phyloP scores from a whole-genome alignment of 345 rosid species.

The Passiflora organensis region DNA sequence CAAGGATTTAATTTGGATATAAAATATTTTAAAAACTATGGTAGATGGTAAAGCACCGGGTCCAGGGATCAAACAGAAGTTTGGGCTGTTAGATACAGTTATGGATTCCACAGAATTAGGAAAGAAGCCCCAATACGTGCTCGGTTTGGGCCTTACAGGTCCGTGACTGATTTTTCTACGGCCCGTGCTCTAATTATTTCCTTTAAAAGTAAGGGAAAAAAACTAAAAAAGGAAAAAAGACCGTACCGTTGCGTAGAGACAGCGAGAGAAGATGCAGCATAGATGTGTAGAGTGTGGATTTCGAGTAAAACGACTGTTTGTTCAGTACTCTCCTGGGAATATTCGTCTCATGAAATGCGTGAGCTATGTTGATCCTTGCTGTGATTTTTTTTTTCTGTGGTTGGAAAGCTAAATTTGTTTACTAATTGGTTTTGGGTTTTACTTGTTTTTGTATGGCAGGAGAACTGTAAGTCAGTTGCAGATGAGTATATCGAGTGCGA shows the following conservation, averaged over 20 bases:
- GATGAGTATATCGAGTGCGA: conserved; percentile 81
- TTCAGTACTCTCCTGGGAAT: conserved; percentile 69
- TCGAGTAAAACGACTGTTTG: conserved; percentile 44
- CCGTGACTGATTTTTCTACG: too few species aligned
- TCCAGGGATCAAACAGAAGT: too few species aligned
- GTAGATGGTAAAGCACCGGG: too few species aligned
- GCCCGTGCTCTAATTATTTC: too few species aligned
- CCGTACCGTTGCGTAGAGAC: not conserved
- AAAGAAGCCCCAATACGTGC: too few species aligned
- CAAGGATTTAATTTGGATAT: too few species aligned
- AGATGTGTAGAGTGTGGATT: conserved; percentile 65
- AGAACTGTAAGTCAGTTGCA: conserved; percentile 61
- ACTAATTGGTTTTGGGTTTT: not conserved
- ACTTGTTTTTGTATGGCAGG: conserved; percentile 23
- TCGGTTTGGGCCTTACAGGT: too few species aligned
- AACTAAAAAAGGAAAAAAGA: too few species aligned
- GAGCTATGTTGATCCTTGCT: conserved; percentile 5
- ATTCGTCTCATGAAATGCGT: conserved; percentile 83
- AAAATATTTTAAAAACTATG: too few species aligned
- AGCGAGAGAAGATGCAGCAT: conserved; percentile 26
- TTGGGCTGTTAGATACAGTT: too few species aligned
- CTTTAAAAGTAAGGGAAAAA: too few species aligned
- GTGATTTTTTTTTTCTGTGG: not conserved
- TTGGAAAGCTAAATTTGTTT: not conserved
- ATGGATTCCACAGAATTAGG: too few species aligned